Base-by-base conservation (phyloP, 2,329 filamentous ascomycete genomes). In the Phyllosticta capitalensis region DNA sequence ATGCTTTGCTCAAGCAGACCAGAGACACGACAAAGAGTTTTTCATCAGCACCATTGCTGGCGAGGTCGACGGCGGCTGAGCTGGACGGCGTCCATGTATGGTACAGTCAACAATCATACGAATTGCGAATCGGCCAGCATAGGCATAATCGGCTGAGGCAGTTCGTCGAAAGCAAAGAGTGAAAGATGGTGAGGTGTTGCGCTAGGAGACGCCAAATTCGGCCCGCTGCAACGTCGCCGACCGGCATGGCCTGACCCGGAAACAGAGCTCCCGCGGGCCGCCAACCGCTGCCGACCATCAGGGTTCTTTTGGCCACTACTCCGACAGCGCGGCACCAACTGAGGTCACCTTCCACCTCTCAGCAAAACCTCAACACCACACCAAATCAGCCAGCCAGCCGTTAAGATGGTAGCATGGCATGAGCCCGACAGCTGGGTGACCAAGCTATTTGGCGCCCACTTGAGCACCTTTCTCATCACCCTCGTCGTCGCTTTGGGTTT, bases 401-500 rank as follows among this genome's bases (percentile, higher is more conserved):
- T n/a, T 28, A 48, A 5, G 26, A 60, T 60, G 58, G 58, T 54
- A n/a, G 58, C 54, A 28, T 60, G 58, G 58, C 52, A 60, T 24
- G 58, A 60, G 21, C 54, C 54, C n/a, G 58, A 60, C 58, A 60
- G 58, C 58, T 79, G 75, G 75, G 69, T 76, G 52, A 79, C 77
- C 17, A 75, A 73, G 65, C 72, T 75, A 38, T 74, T 79, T 61
- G 75, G 75, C 55, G 76, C 78, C 3, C 69, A 71, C 49, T 67
- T 72, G 24, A 72, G 74, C 9, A 74, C 77, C 61, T 81, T 97
- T 67, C 65, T 85, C 62, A 71, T 92, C 69, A 88, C 90, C 14
- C 68, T 88, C 20, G 64, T 90, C 60, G 77, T 96, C 68, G 83
- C 89, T 62, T 71, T 96, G 64, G 73, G 86, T 58, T 78, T 89